These are phyloP conservation scores for Poa annua DNA, from an alignment of 176 grass and related monocot genomes.

Conservation along the genomic window DNA sequence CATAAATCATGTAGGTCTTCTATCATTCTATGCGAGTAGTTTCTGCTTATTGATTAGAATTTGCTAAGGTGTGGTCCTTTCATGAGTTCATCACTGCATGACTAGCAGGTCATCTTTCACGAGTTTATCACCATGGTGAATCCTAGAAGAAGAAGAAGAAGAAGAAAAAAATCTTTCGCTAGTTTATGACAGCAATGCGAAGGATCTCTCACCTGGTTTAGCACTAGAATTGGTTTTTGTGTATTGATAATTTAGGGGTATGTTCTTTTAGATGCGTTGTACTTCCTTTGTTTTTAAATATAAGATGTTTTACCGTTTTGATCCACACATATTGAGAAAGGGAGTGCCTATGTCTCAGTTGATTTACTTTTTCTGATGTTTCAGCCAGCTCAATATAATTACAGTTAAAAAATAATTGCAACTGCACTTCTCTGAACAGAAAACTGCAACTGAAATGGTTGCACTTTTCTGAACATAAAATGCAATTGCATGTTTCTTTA, in stretches of 20 bases:
- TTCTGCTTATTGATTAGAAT: background rate
- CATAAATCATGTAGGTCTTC: background rate
- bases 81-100: slow-evolving; percentile 11
- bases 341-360: too few relatives aligned
- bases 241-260: background rate
- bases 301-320: too few relatives aligned
- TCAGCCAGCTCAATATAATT: too few relatives aligned
- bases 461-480: too few relatives aligned
- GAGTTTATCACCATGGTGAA: slow-evolving; percentile 5
- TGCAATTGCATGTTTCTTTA: too few relatives aligned
- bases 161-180: background rate
- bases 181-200: background rate
- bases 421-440: too few relatives aligned
- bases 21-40: background rate
- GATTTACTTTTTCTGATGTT: too few relatives aligned
- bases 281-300: too few relatives aligned
- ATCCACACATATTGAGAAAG: too few relatives aligned
- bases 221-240: background rate
- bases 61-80: slow-evolving; percentile 6
- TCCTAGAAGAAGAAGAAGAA: background rate
- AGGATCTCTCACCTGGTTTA: background rate
- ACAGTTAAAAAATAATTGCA: too few relatives aligned
- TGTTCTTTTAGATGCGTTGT: background rate
- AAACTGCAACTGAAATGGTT: too few relatives aligned
- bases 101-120: slow-evolving; percentile 1